Conservation (phyloP, 192 early-diverging fungal species). For the Backusella morwellensis region DNA sequence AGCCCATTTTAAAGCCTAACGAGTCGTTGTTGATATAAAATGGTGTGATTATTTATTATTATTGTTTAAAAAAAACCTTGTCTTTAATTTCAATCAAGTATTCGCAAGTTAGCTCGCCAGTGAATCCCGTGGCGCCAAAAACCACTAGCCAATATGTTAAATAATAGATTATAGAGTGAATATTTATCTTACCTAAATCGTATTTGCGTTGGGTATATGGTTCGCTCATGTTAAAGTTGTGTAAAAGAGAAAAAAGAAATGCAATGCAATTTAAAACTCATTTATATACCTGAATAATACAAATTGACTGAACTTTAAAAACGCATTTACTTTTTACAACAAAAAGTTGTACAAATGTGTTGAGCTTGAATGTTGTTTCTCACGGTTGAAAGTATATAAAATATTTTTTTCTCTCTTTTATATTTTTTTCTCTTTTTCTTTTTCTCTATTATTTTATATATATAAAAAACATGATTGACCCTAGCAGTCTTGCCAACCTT, state of each 20-base stretch:
- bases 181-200: conserved; percentile 2
- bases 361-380: background rate
- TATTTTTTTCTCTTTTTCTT: background rate
- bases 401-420: background rate
- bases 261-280: background rate
- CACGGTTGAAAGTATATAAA: background rate
- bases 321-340: too few relatives aligned
- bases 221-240: too few relatives aligned
- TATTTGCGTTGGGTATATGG: background rate
- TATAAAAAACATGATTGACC: conserved; percentile 47
- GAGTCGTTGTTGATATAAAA: background rate
- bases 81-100: conserved; percentile 41
- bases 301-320: background rate
- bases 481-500: conserved; percentile 83
- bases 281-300: background rate
- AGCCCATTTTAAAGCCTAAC: conserved; percentile 61
- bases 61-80: conserved; percentile 6
- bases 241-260: background rate
- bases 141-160: conserved; percentile 25
- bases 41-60: background rate
- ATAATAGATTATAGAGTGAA: background rate
- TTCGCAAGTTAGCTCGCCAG: conserved; percentile 70
- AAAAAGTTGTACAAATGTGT: background rate
- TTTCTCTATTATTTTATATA: background rate
- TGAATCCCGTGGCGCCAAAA: conserved; percentile 86